Conservation (phyloP, 2,329 filamentous ascomycete species). For the Bretziella fagacearum region DNA sequence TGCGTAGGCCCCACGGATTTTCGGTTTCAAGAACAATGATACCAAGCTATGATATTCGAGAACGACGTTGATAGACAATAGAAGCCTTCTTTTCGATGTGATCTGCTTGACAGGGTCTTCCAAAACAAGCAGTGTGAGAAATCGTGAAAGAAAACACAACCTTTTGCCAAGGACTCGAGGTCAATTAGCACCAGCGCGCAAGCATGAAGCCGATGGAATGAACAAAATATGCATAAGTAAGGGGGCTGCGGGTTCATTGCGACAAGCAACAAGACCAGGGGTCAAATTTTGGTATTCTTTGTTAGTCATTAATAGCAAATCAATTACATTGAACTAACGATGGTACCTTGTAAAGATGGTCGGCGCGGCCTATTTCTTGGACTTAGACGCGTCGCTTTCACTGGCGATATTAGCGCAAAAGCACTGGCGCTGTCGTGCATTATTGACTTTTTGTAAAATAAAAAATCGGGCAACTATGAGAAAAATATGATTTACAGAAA, state of each 20-base stretch:
- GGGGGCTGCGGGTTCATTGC: neutral
- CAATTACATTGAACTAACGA: too few relatives aligned
- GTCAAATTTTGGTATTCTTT: neutral
- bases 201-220: neutral
- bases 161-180: too few relatives aligned
- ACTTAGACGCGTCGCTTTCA: neutral
- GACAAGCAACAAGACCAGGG: neutral
- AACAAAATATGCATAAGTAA: conserved; percentile 5
- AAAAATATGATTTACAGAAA: too few relatives aligned
- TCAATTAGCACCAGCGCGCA: too few relatives aligned
- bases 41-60: neutral
- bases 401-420: neutral
- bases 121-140: too few relatives aligned
- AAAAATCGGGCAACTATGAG: neutral
- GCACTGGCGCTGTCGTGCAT: neutral
- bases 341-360: neutral
- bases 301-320: neutral
- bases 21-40: neutral
- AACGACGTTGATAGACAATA: too few relatives aligned
- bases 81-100: too few relatives aligned
- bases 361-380: neutral
- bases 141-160: too few relatives aligned
- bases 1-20: neutral
- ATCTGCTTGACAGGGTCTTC: too few relatives aligned
- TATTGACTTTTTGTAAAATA: neutral